Evolutionary conservation across 805 yeast species (phyloP).

Genomic region (Jamesozyma gamospora): DNA sequence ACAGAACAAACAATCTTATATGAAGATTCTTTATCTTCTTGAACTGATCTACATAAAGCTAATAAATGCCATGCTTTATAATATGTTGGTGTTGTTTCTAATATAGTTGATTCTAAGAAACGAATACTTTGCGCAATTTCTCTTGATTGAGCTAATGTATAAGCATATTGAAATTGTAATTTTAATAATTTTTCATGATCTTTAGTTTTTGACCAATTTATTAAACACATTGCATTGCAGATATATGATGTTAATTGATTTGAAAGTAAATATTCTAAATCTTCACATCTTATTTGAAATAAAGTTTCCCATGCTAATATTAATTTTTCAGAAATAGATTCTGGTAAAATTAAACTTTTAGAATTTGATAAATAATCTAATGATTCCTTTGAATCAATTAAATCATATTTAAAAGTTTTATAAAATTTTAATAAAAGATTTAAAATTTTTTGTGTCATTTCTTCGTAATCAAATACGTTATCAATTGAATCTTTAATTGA

Average conservation of each 20-base stretch:
- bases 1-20: slow-evolving; percentile 48
- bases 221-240: slow-evolving; percentile 20
- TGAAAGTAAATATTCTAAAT: slow-evolving; percentile 11
- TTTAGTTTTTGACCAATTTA: slow-evolving; percentile 1
- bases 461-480: slow-evolving; percentile 12
- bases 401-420: slow-evolving; percentile 10
- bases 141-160: slow-evolving; percentile 36
- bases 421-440: slow-evolving; percentile 12
- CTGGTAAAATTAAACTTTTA: slow-evolving; percentile 14
- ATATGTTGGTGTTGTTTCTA: slow-evolving; percentile 44
- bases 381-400: slow-evolving; percentile 11
- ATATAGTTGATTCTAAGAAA: slow-evolving; percentile 37
- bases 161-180: slow-evolving; percentile 37
- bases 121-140: slow-evolving; percentile 36
- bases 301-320: slow-evolving; percentile 20
- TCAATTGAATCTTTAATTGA: slow-evolving; percentile 8
- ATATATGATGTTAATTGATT: slow-evolving; percentile 12
- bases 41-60: slow-evolving; percentile 51
- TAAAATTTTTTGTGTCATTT: slow-evolving; percentile 6
- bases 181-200: slow-evolving; percentile 2
- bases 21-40: slow-evolving; percentile 46
- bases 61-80: slow-evolving; percentile 60
- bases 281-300: slow-evolving; percentile 11
- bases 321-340: slow-evolving; percentile 9
- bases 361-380: slow-evolving; percentile 16